Evolutionary conservation across 1,284 basidiomycete genomes (phyloP), one percentile per base, ranked within the genome.

Genomic region (Ganoderma sinense): DNA sequence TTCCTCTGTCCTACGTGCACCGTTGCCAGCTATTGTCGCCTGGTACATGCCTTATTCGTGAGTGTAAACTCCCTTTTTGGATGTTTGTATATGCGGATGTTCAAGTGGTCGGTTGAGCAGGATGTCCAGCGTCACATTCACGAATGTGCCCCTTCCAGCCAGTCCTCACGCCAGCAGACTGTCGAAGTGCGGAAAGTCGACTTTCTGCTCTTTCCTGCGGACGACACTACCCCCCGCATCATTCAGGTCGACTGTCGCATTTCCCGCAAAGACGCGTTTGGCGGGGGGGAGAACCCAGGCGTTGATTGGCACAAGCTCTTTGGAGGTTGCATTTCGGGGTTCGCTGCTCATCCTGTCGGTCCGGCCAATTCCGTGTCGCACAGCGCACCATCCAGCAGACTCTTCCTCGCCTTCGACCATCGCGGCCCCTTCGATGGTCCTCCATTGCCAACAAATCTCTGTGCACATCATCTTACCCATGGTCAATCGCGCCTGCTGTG

Each of bases 391-490:
- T 41, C 56, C 8, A 62, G 63, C 39, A 40, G 69, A 43, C 69
- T 71, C 64, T 68, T 66, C 66, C 59, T 71, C 55, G 53, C 53
- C 2, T 69, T 69, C 66, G 39, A 55, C 66, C 33, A 62, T 29
- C 23, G 40, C 53, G 59, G 40, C 39, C 40, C 69, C 26, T 26
- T 51, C 40, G 53, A 65, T 43, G 60, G 26, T 18, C 11, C 68
- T 2, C 67, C 59, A n/a, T 26, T 39, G 2, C 45, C 45, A n/a
- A n/a, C n/a, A 11, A 69, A 71, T 45, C 65, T 48, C 45, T 64
- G 62, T 36, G 68, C 67, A 20, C 61, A 26, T 5, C 20, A 31
- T 13, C 45, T 64, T 40, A 64, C 67, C 33, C n/a, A 48, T 10
- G 68, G 62, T 2, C 26, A 18, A 16, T 48, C 64, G 29, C 59